A percentile compares a stretch with the other conserved stretches of the same genome.
phyloP scores from a whole-genome alignment of 768 basidiomycete genomes.

The Hydnomerulius pinastri region DNA sequence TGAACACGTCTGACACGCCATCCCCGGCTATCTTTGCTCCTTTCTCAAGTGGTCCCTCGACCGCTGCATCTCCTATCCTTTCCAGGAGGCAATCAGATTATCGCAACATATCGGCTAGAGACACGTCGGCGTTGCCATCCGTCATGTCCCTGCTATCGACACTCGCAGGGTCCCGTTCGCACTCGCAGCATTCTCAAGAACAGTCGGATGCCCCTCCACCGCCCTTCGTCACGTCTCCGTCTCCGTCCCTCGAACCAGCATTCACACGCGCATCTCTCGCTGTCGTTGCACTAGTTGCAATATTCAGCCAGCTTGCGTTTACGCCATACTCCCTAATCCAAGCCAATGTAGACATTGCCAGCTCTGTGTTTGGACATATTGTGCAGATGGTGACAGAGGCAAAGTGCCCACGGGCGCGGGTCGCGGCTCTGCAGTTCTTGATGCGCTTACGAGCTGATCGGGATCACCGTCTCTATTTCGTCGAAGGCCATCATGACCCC shows the following conservation, averaged over 20 bases:
- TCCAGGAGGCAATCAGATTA: constrained; percentile 64
- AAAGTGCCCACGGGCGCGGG: constrained; percentile 57
- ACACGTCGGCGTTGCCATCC: constrained; percentile 52
- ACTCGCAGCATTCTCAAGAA: constrained; percentile 49
- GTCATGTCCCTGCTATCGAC: constrained; percentile 69
- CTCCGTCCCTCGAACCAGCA: constrained; percentile 25
- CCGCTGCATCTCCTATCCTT: constrained; percentile 50
- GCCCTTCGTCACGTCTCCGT: constrained; percentile 25
- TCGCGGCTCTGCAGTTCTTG: constrained; percentile 82
- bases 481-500: constrained; percentile 51
- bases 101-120: constrained; percentile 41
- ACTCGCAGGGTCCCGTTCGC: constrained; percentile 62
- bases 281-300: constrained; percentile 59
- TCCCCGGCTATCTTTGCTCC: constrained; percentile 35
- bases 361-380: constrained; percentile 54
- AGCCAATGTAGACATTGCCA: constrained; percentile 52
- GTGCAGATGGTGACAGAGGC: constrained; percentile 48
- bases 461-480: constrained; percentile 82
- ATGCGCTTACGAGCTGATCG: constrained; percentile 88
- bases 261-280: constrained; percentile 58
- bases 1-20: constrained; percentile 41
- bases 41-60: constrained; percentile 33
- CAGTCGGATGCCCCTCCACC: constrained; percentile 37
- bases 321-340: constrained; percentile 56
- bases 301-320: constrained; percentile 73